A percentile compares a stretch with the other conserved stretches of the same genome.
Evolutionary conservation across 345 rosid genomes (phyloP).

Genomic region (Rhizophora apiculata): DNA sequence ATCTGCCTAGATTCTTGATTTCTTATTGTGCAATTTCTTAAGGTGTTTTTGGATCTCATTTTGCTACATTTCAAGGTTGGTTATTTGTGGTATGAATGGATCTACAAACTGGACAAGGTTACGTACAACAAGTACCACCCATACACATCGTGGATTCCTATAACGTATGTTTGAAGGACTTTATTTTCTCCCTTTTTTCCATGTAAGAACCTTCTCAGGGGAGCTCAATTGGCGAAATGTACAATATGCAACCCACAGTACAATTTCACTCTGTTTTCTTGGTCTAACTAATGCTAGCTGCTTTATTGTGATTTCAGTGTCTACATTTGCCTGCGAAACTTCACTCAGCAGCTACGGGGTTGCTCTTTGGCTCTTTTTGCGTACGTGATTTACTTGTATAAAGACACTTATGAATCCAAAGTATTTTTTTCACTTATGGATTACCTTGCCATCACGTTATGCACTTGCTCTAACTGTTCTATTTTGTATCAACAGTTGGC

Average conservation of each 20-base stretch:
- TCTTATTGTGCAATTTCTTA: neutral
- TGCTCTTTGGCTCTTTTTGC: conserved; percentile 75
- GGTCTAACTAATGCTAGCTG: conserved; percentile 20
- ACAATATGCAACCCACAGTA: neutral
- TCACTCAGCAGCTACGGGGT: conserved; percentile 74
- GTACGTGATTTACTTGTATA: conserved; percentile 42
- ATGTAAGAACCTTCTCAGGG: neutral
- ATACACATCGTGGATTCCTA: conserved; percentile 99
- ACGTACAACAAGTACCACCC: conserved; percentile 94
- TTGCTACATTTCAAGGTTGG: conserved; percentile 56
- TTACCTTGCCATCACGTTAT: neutral
- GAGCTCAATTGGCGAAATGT: conserved; percentile 3
- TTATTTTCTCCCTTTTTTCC: neutral
- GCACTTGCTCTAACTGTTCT: conserved; percentile 20
- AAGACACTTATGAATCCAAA: neutral
- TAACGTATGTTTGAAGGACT: conserved; percentile 54
- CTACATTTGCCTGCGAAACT: conserved; percentile 88
- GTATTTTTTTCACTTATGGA: neutral
- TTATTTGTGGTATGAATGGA: conserved; percentile 83
- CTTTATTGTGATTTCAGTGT: conserved; percentile 48
- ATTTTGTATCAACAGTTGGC: conserved; percentile 58
- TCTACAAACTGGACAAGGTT: conserved; percentile 88
- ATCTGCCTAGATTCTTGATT: conserved; percentile 9
- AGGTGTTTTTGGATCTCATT: conserved; percentile 1
- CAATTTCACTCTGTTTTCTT: conserved; percentile 1